phyloP scores from a whole-genome alignment of 805 yeast genomes.

The Hanseniaspora lindneri region DNA sequence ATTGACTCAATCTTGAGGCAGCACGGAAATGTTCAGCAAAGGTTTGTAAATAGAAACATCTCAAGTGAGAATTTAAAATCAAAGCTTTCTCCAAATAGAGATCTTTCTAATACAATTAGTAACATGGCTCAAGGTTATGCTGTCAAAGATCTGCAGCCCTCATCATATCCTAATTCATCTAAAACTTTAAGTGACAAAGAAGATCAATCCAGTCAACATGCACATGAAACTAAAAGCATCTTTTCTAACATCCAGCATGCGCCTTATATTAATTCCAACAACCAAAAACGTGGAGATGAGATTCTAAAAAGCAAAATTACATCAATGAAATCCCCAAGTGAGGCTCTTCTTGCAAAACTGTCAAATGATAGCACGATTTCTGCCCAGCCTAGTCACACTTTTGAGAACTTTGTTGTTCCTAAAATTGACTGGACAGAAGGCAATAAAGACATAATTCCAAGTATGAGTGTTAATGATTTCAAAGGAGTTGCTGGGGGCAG shows the following conservation, averaged over 20 bases:
- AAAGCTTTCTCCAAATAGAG: not conserved
- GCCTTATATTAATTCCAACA: not conserved
- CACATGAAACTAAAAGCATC: not conserved
- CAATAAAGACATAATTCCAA: not conserved
- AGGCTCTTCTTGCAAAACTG: not conserved
- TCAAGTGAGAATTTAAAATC: not conserved
- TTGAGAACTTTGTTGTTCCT: not conserved
- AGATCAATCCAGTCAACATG: not conserved
- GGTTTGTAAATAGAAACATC: no score
- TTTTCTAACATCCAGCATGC: not conserved
- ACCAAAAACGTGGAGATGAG: not conserved
- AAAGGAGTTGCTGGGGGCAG: not conserved
- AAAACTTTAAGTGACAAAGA: slow-evolving; percentile 1
- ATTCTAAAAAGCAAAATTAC: not conserved
- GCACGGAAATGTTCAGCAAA: not conserved
- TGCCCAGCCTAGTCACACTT: not conserved
- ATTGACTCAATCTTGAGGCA: not conserved
- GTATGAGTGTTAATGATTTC: not conserved
- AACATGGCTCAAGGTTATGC: no score
- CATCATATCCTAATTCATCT: not conserved
- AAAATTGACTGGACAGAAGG: slow-evolving; percentile 6
- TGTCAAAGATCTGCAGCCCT: no score
- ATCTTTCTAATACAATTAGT: not conserved
- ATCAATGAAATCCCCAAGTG: not conserved
- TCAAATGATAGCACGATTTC: not conserved